A percentile compares a stretch with the other conserved stretches of the same genome.
phyloP scores from a whole-genome alignment of 768 basidiomycete species.

The Trametopsis cervina region DNA sequence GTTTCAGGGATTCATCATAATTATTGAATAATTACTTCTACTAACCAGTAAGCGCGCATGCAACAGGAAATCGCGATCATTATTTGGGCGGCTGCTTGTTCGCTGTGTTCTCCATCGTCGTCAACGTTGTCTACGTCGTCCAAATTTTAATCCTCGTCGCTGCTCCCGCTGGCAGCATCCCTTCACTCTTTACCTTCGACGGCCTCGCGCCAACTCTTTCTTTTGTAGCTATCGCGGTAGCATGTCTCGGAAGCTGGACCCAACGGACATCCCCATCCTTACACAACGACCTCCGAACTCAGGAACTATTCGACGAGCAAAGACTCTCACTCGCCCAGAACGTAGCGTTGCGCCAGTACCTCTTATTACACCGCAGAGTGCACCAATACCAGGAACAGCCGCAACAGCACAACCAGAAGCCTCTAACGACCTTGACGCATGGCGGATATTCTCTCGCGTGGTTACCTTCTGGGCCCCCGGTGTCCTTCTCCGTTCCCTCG shows the following conservation, averaged over 20 bases:
- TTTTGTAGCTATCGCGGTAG: conserved; percentile 14
- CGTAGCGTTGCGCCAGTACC: conserved; percentile 90
- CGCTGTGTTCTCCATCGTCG: conserved; percentile 8
- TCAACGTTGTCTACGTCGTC: conserved; percentile 19
- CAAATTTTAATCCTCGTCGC: conserved; percentile 5
- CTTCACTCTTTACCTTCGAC: conserved; percentile 13
- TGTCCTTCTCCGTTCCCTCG: conserved; percentile 62
- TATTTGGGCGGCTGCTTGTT: neutral
- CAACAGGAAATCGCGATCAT: too few species aligned
- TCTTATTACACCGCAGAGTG: conserved; percentile 77
- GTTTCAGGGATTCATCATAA: too few species aligned
- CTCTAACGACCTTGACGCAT: conserved; percentile 41
- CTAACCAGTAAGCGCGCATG: too few species aligned
- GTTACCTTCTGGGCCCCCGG: conserved; percentile 91
- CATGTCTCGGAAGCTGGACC: conserved; percentile 22
- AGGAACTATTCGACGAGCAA: conserved; percentile 73
- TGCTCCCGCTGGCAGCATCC: conserved; percentile 16
- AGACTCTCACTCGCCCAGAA: conserved; percentile 96
- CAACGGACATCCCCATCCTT: conserved; percentile 61
- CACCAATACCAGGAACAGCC: conserved; percentile 32
- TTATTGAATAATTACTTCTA: too few species aligned
- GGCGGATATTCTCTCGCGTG: conserved; percentile 74
- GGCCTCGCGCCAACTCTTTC: conserved; percentile 16
- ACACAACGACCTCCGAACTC: conserved; percentile 28
- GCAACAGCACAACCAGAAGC: conserved; percentile 24